Evolutionary conservation across 2,329 filamentous ascomycete species (phyloP).

Genomic region (Pseudopithomyces chartarum): DNA sequence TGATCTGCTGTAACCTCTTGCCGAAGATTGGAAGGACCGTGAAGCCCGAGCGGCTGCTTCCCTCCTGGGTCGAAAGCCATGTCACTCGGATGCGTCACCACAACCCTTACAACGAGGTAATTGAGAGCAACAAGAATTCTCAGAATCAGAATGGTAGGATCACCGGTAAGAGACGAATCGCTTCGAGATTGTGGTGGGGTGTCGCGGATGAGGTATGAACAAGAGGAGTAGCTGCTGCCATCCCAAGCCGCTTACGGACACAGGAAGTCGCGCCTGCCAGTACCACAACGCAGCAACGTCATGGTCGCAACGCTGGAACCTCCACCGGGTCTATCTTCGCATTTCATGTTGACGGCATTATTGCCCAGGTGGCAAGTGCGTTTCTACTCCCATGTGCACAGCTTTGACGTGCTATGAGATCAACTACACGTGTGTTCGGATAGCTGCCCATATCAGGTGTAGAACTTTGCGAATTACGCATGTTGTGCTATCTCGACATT

Average conservation of each 20-base stretch:
- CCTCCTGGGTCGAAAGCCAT: conserved; percentile 21
- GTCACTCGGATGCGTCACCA: neutral
- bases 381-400: too few relatives aligned
- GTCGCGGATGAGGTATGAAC: neutral
- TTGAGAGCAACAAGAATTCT: neutral
- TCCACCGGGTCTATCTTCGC: too few relatives aligned
- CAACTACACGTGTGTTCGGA: too few relatives aligned
- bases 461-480: too few relatives aligned
- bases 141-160: neutral
- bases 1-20: conserved; percentile 22
- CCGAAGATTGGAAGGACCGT: conserved; percentile 26
- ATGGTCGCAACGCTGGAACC: too few relatives aligned
- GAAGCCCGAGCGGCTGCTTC: conserved; percentile 9
- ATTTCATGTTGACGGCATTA: too few relatives aligned
- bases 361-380: too few relatives aligned
- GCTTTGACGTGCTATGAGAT: too few relatives aligned
- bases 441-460: too few relatives aligned
- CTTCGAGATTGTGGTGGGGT: neutral
- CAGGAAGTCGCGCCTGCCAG: conserved; percentile 21
- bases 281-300: neutral
- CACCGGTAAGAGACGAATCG: neutral
- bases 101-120: neutral
- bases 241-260: conserved; percentile 18
- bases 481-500: too few relatives aligned
- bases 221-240: neutral